phyloP scores from a whole-genome alignment of 2,329 filamentous ascomycete genomes.

The Lasiodiplodia citricola region DNA sequence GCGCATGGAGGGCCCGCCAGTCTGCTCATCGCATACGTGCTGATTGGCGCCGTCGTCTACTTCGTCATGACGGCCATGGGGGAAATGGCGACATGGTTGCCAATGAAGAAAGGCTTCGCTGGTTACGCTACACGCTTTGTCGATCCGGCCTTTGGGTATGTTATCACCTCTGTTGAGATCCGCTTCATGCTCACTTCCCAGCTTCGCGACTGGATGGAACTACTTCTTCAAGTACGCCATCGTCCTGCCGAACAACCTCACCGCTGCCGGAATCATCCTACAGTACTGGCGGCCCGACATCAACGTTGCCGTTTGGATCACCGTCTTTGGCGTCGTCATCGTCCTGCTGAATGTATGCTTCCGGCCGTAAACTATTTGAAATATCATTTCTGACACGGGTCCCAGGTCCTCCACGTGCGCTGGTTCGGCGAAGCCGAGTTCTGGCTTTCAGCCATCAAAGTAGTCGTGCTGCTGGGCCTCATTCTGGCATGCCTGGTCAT shows the following conservation, averaged over 20 bases:
- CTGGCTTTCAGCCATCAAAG: slow-evolving; percentile 49
- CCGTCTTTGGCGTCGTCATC: slow-evolving; percentile 56
- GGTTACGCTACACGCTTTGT: slow-evolving; percentile 79
- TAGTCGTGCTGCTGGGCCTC: slow-evolving; percentile 50
- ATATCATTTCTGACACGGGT: neutral
- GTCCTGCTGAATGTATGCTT: slow-evolving; percentile 26
- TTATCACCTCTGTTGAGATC: slow-evolving; percentile 67
- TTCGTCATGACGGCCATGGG: slow-evolving; percentile 70
- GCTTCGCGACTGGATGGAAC: slow-evolving; percentile 43
- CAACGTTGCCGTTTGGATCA: slow-evolving; percentile 63
- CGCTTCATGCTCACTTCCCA: slow-evolving; percentile 14
- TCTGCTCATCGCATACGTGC: slow-evolving; percentile 52
- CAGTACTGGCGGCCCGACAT: slow-evolving; percentile 62
- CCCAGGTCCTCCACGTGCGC: slow-evolving; percentile 24
- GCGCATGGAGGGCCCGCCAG: slow-evolving; percentile 49
- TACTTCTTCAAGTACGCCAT: slow-evolving; percentile 42
- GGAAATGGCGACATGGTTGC: slow-evolving; percentile 78
- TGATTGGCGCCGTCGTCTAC: slow-evolving; percentile 72
- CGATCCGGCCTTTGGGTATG: slow-evolving; percentile 70
- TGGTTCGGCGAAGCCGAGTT: slow-evolving; percentile 52
- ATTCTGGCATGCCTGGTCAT: slow-evolving; percentile 50
- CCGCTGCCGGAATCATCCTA: slow-evolving; percentile 47
- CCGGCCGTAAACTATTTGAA: neutral
- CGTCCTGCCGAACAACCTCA: slow-evolving; percentile 52
- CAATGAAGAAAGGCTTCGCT: slow-evolving; percentile 77